Evolutionary conservation across 1,139 yeast genomes (phyloP).

Genomic region (Kazachstania sp.): DNA sequence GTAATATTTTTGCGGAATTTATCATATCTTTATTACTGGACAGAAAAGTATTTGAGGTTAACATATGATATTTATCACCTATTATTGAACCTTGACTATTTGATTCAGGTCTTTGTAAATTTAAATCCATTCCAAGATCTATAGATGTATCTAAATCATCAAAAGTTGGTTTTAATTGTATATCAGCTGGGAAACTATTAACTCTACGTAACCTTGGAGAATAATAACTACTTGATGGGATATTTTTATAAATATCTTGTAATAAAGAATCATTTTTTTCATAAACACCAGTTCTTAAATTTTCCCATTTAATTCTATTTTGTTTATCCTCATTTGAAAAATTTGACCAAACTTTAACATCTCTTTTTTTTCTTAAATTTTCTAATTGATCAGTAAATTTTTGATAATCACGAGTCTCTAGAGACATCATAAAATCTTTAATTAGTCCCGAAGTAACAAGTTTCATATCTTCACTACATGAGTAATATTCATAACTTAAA

Average conservation of each 20-base stretch:
- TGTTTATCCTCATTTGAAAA: constrained; percentile 18
- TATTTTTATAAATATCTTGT: constrained; percentile 18
- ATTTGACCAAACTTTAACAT: constrained; percentile 22
- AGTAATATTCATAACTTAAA: constrained; percentile 20
- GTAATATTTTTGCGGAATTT: too few relatives aligned
- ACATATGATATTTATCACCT: not conserved
- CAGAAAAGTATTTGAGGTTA: not conserved
- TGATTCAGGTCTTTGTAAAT: too few relatives aligned
- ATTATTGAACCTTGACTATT: not conserved
- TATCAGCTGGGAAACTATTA: constrained; percentile 4
- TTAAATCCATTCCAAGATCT: not conserved
- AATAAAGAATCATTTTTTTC: constrained; percentile 26
- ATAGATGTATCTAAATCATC: constrained; percentile 1
- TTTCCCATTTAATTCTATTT: constrained; percentile 21
- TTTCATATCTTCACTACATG: constrained; percentile 20
- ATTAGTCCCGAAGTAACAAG: constrained; percentile 17
- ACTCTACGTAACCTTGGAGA: not conserved
- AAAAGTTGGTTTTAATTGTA: not conserved
- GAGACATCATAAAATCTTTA: constrained; percentile 15
- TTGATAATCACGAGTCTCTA: constrained; percentile 15
- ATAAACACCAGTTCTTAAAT: constrained; percentile 22
- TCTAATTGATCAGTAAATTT: constrained; percentile 18
- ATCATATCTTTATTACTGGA: too few relatives aligned
- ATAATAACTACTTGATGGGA: constrained; percentile 9
- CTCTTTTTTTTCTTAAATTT: constrained; percentile 19